Conservation (phyloP, 208 protist species). For the Trichomonas vaginalis region DNA sequence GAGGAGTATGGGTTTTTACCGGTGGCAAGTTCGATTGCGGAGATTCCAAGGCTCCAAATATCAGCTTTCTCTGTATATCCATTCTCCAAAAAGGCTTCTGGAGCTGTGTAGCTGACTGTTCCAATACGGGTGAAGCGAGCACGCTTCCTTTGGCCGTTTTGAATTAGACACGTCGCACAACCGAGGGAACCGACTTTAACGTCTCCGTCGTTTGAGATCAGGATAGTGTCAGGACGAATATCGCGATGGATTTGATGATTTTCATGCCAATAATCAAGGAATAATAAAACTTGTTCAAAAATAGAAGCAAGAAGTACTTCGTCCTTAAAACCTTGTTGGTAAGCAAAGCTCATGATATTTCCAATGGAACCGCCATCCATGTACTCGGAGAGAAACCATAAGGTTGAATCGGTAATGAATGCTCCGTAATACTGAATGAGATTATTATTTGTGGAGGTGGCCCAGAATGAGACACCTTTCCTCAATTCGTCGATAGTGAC, state of each 20-base stretch:
- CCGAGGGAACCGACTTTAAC: slow-evolving; percentile 43
- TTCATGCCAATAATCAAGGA: slow-evolving; percentile 26
- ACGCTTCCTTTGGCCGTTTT: not conserved
- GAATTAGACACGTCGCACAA: slow-evolving; percentile 18
- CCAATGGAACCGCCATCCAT: not conserved
- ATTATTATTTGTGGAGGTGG: not conserved
- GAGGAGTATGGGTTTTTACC: slow-evolving; percentile 32
- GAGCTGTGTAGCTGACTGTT: slow-evolving; percentile 47
- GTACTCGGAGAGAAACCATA: not conserved
- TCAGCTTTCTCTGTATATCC: slow-evolving; percentile 43
- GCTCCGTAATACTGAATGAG: not conserved
- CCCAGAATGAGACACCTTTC: not conserved
- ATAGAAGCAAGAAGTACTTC: slow-evolving; percentile 26
- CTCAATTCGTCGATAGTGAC: not conserved
- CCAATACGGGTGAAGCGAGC: slow-evolving; percentile 38
- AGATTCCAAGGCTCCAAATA: slow-evolving; percentile 51
- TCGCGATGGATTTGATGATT: slow-evolving; percentile 35
- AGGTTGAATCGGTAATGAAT: not conserved
- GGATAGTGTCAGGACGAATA: slow-evolving; percentile 34
- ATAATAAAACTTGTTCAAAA: slow-evolving; percentile 22
- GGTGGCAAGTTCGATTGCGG: slow-evolving; percentile 42
- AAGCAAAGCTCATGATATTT: not conserved
- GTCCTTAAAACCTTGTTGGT: not conserved
- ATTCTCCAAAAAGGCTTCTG: slow-evolving; percentile 36
- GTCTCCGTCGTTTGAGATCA: slow-evolving; percentile 25